These are phyloP conservation scores for Phialophora tarda DNA, from an alignment of 2,329 filamentous ascomycete genomes.

Conservation along the genomic window DNA sequence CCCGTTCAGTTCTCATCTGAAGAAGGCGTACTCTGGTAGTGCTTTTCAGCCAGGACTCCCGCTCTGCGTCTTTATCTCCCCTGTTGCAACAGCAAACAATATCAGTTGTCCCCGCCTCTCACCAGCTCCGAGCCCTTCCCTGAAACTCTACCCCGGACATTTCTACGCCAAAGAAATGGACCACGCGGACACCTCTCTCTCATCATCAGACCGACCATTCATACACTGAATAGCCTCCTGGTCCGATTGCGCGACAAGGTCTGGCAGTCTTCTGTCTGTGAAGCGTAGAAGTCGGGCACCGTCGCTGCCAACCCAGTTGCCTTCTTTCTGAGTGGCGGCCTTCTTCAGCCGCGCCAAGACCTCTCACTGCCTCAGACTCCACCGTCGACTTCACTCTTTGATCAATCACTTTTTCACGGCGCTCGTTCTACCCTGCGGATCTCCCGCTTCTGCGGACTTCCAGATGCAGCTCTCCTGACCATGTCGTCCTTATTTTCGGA, in stretches of 20 bases:
- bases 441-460: conserved; percentile 19
- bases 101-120: conserved; percentile 24
- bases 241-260: neutral
- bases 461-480: conserved; percentile 32
- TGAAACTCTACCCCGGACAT: conserved; percentile 4
- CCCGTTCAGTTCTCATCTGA: neutral
- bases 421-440: conserved; percentile 12
- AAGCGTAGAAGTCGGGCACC: conserved; percentile 14
- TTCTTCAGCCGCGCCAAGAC: conserved; percentile 34
- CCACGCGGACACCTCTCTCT: conserved; percentile 19
- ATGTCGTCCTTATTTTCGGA: conserved; percentile 37
- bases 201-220: conserved; percentile 11
- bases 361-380: conserved; percentile 29
- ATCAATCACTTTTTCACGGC: conserved; percentile 14
- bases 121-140: neutral
- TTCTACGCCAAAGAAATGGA: conserved; percentile 26
- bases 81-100: conserved; percentile 11
- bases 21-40: neutral
- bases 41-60: neutral
- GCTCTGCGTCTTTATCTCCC: conserved; percentile 3
- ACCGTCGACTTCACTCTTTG: conserved; percentile 24
- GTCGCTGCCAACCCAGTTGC: conserved; percentile 21
- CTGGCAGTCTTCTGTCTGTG: neutral
- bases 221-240: conserved; percentile 17
- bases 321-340: conserved; percentile 27